Conservation (phyloP, 306 rosid genomes). For the Ormosia semicastrata region DNA sequence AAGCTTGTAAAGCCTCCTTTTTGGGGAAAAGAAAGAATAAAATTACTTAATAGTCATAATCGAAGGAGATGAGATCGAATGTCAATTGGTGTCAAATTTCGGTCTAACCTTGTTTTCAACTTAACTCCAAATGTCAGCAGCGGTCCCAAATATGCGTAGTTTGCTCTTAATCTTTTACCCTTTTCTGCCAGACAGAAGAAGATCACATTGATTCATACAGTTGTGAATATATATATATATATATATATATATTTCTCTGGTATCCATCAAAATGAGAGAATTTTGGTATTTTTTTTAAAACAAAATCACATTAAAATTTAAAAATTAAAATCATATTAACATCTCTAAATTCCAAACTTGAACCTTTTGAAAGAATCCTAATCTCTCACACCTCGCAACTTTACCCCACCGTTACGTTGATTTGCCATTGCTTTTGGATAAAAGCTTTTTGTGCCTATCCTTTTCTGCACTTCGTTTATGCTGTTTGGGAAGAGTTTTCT, state of each 20-base stretch:
- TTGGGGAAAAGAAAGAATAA: not conserved
- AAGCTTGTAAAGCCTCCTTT: too few relatives aligned
- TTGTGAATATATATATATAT: not conserved
- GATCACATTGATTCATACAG: not conserved
- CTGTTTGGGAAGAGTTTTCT: not conserved
- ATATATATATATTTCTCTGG: too few relatives aligned
- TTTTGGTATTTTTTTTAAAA: too few relatives aligned
- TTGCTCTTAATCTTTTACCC: too few relatives aligned
- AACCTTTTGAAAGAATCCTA: too few relatives aligned
- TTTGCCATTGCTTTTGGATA: constrained; percentile 27
- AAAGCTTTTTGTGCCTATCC: not conserved
- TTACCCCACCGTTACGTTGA: not conserved
- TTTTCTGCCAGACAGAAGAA: too few relatives aligned
- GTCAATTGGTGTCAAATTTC: not conserved
- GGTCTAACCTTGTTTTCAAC: not conserved
- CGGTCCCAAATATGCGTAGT: too few relatives aligned
- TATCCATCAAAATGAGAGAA: too few relatives aligned
- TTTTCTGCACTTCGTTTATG: not conserved
- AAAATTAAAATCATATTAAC: too few relatives aligned
- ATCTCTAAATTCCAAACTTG: too few relatives aligned
- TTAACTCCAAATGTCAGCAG: not conserved
- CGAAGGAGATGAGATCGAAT: not conserved
- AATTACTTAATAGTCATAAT: not conserved
- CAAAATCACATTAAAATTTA: too few relatives aligned
- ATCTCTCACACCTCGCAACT: not conserved